Conservation (phyloP, 495 filamentous ascomycete genomes). For the Aspergillus carlsbadensis region DNA sequence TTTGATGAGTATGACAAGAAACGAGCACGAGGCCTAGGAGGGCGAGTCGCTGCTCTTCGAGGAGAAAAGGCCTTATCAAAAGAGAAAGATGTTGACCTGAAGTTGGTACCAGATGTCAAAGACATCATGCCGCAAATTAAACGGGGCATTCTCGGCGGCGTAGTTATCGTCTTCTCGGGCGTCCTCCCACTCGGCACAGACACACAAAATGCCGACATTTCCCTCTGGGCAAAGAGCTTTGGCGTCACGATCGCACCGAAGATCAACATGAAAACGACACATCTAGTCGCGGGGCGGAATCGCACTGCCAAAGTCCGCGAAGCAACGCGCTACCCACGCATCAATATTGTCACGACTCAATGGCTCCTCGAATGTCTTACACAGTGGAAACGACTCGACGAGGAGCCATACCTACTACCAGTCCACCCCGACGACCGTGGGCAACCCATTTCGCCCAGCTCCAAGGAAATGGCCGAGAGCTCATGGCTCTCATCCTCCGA, state of each 20-base stretch:
- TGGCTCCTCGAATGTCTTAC: slow-evolving; percentile 84
- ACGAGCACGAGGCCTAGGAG: slow-evolving; percentile 50
- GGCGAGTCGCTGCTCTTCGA: slow-evolving; percentile 58
- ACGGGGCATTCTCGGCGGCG: slow-evolving; percentile 62
- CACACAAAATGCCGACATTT: slow-evolving; percentile 76
- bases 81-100: slow-evolving; percentile 59
- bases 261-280: slow-evolving; percentile 59
- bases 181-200: slow-evolving; percentile 80
- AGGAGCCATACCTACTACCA: slow-evolving; percentile 68
- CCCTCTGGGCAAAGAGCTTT: slow-evolving; percentile 78
- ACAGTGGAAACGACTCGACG: slow-evolving; percentile 73
- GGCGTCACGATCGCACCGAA: slow-evolving; percentile 69
- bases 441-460: slow-evolving; percentile 35
- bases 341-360: slow-evolving; percentile 86
- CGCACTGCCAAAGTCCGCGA: slow-evolving; percentile 87
- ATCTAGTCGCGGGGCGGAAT: slow-evolving; percentile 69
- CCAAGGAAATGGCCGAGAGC: slow-evolving; percentile 34
- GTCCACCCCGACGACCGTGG: slow-evolving; percentile 62
- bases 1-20: slow-evolving; percentile 74
- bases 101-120: slow-evolving; percentile 80
- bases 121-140: slow-evolving; percentile 79
- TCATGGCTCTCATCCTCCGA: slow-evolving; percentile 43
- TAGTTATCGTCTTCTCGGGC: slow-evolving; percentile 81
- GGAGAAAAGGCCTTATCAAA: slow-evolving; percentile 49
- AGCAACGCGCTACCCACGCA: slow-evolving; percentile 66